A percentile compares a stretch with the other conserved stretches of the same genome.
phyloP scores from a whole-genome alignment of 164 flowering plant genomes.

The Umbilicus rupestris region DNA sequence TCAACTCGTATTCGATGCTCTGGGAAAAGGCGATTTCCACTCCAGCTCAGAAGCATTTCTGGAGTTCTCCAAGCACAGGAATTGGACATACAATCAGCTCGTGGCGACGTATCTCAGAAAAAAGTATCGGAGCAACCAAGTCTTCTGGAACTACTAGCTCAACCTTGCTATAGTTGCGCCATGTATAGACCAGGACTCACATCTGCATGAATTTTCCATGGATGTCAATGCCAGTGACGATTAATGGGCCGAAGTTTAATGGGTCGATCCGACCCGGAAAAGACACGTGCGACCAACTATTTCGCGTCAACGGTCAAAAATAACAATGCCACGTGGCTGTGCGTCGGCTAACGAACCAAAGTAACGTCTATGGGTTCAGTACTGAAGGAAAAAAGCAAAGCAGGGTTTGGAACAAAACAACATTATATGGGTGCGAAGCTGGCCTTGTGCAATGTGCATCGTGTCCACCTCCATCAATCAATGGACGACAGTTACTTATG shows the following conservation, averaged over 20 bases:
- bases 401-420: background rate
- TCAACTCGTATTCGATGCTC: constrained; percentile 56
- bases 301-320: background rate
- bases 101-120: constrained; percentile 48
- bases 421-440: background rate
- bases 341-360: background rate
- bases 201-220: too few species aligned
- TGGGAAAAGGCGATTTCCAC: constrained; percentile 93
- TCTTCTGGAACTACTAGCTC: constrained; percentile 78
- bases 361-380: background rate
- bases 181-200: too few species aligned
- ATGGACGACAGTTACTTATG: background rate
- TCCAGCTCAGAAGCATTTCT: constrained; percentile 51
- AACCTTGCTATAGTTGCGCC: background rate
- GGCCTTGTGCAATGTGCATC: background rate
- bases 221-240: background rate
- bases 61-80: constrained; percentile 36
- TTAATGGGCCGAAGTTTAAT: too few species aligned
- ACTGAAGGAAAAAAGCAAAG: background rate
- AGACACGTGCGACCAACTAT: too few species aligned
- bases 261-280: too few species aligned
- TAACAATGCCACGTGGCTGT: background rate
- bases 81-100: constrained; percentile 58
- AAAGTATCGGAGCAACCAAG: constrained; percentile 53
- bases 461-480: background rate